phyloP scores from a whole-genome alignment of 2,329 filamentous ascomycete species.

The Fonsecaea pedrosoi region DNA sequence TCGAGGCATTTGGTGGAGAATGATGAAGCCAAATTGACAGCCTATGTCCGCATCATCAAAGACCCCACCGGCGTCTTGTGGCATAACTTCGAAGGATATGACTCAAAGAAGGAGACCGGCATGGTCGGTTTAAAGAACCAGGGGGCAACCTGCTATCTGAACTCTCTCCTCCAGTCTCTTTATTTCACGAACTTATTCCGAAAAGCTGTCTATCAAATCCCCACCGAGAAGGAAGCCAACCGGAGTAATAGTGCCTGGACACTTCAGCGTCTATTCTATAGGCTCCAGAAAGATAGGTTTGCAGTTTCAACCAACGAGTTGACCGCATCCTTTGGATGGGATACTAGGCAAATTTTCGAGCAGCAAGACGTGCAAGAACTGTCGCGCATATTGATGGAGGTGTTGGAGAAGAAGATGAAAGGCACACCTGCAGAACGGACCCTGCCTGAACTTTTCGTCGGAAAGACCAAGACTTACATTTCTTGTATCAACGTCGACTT shows the following conservation, averaged over 20 bases:
- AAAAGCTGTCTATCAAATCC: slow-evolving; percentile 97
- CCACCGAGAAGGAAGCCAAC: slow-evolving; percentile 82
- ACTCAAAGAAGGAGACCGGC: slow-evolving; percentile 98
- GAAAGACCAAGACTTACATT: slow-evolving; percentile 98
- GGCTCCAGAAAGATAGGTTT: slow-evolving; percentile 81
- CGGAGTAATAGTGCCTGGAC: slow-evolving; percentile 90
- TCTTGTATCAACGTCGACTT: slow-evolving; percentile 98
- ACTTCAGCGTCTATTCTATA: slow-evolving; percentile 91
- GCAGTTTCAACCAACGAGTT: slow-evolving; percentile 92
- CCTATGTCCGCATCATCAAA: slow-evolving; percentile 57
- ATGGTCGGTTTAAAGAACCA: slow-evolving; percentile 97
- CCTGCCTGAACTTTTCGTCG: slow-evolving; percentile 88
- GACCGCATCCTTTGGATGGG: slow-evolving; percentile 97
- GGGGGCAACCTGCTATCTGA: slow-evolving; percentile 88
- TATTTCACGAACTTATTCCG: slow-evolving; percentile 93
- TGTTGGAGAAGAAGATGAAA: slow-evolving; percentile 98
- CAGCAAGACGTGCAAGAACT: slow-evolving; percentile 98
- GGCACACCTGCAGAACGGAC: slow-evolving; percentile 90
- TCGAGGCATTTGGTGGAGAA: slow-evolving; percentile 63
- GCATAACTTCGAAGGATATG: slow-evolving; percentile 68
- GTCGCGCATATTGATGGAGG: slow-evolving; percentile 95
- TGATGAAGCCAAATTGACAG: slow-evolving; percentile 55
- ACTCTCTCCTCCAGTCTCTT: slow-evolving; percentile 81
- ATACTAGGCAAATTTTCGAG: slow-evolving; percentile 96
- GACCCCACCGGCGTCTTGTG: slow-evolving; percentile 58